Evolutionary conservation across 305 asterid species (phyloP).

Genomic region (Fraxinus velutina): DNA sequence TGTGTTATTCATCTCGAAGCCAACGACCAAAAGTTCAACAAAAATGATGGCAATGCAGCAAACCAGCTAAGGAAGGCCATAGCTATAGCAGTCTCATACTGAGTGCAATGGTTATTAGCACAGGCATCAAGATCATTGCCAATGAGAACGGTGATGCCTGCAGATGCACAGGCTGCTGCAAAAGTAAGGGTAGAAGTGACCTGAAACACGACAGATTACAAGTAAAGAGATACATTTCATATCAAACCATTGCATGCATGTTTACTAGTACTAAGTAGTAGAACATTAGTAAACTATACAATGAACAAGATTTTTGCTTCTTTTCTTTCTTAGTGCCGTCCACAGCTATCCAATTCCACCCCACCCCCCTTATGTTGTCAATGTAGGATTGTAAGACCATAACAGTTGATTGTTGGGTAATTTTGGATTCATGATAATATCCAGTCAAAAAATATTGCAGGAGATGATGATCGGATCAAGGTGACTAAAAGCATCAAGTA

Average conservation of each 20-base stretch:
- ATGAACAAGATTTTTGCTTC: not conserved
- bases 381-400: not conserved
- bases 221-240: not conserved
- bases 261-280: not conserved
- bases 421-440: not conserved
- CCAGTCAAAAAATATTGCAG: not conserved
- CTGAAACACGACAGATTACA: constrained; percentile 23
- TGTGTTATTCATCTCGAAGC: constrained; percentile 32
- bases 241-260: not conserved
- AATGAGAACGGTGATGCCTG: constrained; percentile 51
- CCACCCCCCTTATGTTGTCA: not conserved
- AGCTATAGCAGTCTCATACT: constrained; percentile 51
- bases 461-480: not conserved
- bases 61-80: constrained; percentile 59
- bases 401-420: not conserved
- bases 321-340: not conserved
- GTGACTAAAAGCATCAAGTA: not conserved
- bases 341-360: not conserved
- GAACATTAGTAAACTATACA: not conserved
- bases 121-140: constrained; percentile 50
- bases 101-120: constrained; percentile 42
- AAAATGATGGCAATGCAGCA: constrained; percentile 46
- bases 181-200: constrained; percentile 51
- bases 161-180: constrained; percentile 19
- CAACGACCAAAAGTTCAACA: constrained; percentile 47